These are phyloP conservation scores for Salvia hispanica DNA, from an alignment of 257 asterid genomes.

Conservation along the genomic window DNA sequence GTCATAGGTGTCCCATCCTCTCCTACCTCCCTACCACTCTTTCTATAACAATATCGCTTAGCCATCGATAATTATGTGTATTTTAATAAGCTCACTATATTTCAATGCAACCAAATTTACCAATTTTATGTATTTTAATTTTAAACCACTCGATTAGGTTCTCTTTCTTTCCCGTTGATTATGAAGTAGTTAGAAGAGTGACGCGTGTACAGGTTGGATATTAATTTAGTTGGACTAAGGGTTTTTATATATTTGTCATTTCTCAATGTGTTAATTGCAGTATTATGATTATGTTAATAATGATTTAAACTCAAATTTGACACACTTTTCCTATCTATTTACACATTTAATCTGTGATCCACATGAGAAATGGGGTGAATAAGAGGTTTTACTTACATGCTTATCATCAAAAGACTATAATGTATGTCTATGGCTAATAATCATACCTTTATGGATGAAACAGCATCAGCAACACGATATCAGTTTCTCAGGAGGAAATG, in stretches of 20 bases:
- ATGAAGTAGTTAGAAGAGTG: too few relatives aligned
- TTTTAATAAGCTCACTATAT: too few relatives aligned
- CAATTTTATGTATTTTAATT: slow-evolving; percentile 22
- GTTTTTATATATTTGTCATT: background rate
- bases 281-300: background rate
- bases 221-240: slow-evolving; percentile 18
- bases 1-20: too few relatives aligned
- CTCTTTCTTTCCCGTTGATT: too few relatives aligned
- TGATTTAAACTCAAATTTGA: too few relatives aligned
- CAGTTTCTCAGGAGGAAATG: too few relatives aligned
- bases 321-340: too few relatives aligned
- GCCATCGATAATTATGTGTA: too few relatives aligned
- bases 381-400: slow-evolving; percentile 18
- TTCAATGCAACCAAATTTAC: slow-evolving; percentile 7
- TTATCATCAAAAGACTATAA: slow-evolving; percentile 30
- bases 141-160: slow-evolving; percentile 8
- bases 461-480: slow-evolving; percentile 45
- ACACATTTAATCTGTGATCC: slow-evolving; percentile 8
- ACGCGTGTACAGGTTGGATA: slow-evolving; percentile 15
- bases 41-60: background rate
- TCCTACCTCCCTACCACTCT: too few relatives aligned
- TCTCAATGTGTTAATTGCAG: too few relatives aligned
- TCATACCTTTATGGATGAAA: slow-evolving; percentile 36
- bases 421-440: slow-evolving; percentile 32
- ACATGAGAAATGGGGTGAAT: slow-evolving; percentile 32